Evolutionary conservation across 305 asterid species (phyloP), one percentile per base, ranked within the genome.

Genomic region (Ilex paraguariensis): DNA sequence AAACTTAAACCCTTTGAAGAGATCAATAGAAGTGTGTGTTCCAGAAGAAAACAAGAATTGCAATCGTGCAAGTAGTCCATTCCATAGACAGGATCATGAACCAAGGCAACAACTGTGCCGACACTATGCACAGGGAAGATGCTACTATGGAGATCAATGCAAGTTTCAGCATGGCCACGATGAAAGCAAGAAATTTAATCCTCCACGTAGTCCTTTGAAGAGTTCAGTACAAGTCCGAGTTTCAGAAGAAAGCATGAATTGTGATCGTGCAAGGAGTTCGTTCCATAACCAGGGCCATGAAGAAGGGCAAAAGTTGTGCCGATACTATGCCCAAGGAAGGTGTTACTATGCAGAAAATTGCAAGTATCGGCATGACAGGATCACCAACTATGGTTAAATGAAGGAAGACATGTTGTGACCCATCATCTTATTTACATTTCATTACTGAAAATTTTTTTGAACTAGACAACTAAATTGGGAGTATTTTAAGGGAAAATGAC

Each of bases 91-190:
- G 66, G 61, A 70, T 57, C 60, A 59, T 64, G 74, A 57, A 59
- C 74, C 53, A 46, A 70, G 59, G 70, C 74, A 68, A 69, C 74
- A 68, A 69, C 63, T 31, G 10, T 91, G 96, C 75, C 70, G 72
- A 48, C 73, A 77, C 61, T 86, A 74, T 78, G 72, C 68, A 55
- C 81, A 61, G 68, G 93, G 97, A 66, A 79, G 82, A 68, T 87
- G 96, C 62, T 15, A 68, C 45, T 90, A 61, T 77, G 96, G 96
- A 55, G 79, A 81, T 33, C 82, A 72, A 57, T 87, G 97, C 80
- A 87, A 60, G 78, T 75, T 64, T 63, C 62, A 62, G 62, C 97
- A 90, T 71, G 81, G 42, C 3, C 57, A 6, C 5, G 16, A 49
- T 5, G 53, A 49, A 49, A 49, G 53, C 53, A 45, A 1, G 9